Evolutionary conservation across 2,329 filamentous ascomycete species (phyloP).

Genomic region (Aspergillus intermedius): DNA sequence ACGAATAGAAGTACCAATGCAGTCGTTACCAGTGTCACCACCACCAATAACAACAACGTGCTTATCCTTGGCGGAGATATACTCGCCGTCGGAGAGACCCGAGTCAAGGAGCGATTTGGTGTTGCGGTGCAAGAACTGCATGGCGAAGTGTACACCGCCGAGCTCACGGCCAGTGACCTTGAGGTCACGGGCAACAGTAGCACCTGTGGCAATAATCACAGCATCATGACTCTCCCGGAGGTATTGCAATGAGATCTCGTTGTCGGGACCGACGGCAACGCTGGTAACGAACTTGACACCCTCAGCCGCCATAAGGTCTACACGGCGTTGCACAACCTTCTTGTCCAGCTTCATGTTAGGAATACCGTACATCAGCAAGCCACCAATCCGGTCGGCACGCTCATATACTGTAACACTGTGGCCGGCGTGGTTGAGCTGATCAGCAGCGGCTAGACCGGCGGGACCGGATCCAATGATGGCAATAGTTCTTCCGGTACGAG

Average conservation of each 20-base stretch:
- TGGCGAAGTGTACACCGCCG: constrained; percentile 88
- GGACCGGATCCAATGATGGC: constrained; percentile 90
- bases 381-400: constrained; percentile 82
- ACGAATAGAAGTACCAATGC: constrained; percentile 91
- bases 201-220: constrained; percentile 85
- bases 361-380: constrained; percentile 95
- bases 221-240: constrained; percentile 71
- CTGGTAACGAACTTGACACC: constrained; percentile 76
- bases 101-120: constrained; percentile 96
- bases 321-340: constrained; percentile 88
- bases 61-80: constrained; percentile 94
- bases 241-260: constrained; percentile 60
- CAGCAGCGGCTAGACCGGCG: constrained; percentile 79
- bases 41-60: constrained; percentile 94
- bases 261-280: constrained; percentile 69
- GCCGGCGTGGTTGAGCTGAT: constrained; percentile 89
- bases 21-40: constrained; percentile 96
- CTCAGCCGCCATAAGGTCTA: constrained; percentile 89
- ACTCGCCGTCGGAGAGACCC: constrained; percentile 71
- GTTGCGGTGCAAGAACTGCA: constrained; percentile 96
- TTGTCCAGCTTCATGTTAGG: constrained; percentile 99
- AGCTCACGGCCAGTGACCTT: constrained; percentile 84
- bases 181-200: constrained; percentile 86
- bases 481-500: constrained; percentile 79
- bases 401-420: constrained; percentile 88